These are phyloP conservation scores for Entoloma clypeatum DNA, from an alignment of 1,284 basidiomycete genomes.

Conservation along the genomic window DNA sequence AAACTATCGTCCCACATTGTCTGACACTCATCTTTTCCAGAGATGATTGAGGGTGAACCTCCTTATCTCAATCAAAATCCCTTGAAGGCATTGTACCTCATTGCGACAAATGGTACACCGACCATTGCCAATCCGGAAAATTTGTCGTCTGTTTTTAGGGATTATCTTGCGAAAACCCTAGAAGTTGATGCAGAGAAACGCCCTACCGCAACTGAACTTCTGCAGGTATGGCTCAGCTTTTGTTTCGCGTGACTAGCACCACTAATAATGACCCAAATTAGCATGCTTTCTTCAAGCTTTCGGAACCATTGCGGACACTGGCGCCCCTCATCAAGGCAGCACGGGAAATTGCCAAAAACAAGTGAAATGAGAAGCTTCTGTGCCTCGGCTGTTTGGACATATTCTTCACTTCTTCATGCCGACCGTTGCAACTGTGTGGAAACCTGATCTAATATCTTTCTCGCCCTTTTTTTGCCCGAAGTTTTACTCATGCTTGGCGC, in stretches of 20 bases:
- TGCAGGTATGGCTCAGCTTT: conserved; percentile 52
- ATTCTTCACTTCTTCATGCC: background rate
- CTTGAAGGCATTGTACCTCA: conserved; percentile 91
- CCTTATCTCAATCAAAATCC: conserved; percentile 98
- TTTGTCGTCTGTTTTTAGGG: conserved; percentile 81
- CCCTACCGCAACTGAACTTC: conserved; percentile 81
- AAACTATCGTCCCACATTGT: too few species aligned
- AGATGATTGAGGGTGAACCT: conserved; percentile 99
- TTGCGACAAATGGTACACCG: conserved; percentile 98
- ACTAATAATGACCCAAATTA: conserved; percentile 26
- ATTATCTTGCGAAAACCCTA: conserved; percentile 87
- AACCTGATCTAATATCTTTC: conserved; percentile 1
- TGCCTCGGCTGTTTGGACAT: background rate
- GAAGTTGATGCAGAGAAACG: conserved; percentile 95
- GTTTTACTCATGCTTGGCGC: conserved; percentile 8
- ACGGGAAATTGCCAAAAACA: conserved; percentile 76
- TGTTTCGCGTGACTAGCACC: conserved; percentile 1
- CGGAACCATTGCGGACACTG: conserved; percentile 84
- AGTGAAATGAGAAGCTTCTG: conserved; percentile 28
- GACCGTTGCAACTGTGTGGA: background rate
- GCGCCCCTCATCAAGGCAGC: conserved; percentile 93
- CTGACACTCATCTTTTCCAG: conserved; percentile 42
- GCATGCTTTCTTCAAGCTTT: conserved; percentile 88
- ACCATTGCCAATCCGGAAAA: conserved; percentile 95
- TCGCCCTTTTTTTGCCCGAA: conserved; percentile 1